phyloP scores from a whole-genome alignment of 164 flowering plant species.

The Euptelea pleiosperma region DNA sequence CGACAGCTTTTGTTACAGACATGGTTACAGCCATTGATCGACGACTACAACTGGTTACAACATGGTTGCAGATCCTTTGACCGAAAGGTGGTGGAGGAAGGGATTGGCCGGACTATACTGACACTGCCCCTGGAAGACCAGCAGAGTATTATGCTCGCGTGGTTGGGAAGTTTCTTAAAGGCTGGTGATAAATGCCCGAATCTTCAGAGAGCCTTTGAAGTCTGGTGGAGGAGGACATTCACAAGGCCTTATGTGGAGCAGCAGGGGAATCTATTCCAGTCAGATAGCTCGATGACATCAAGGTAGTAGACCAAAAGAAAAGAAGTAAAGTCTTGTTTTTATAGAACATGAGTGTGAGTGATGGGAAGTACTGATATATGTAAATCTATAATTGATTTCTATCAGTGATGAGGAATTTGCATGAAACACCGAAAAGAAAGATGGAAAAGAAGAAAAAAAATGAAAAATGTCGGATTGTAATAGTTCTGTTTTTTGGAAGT shows the following conservation, averaged over 20 bases:
- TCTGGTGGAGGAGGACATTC: slow-evolving; percentile 99
- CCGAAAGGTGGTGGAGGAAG: slow-evolving; percentile 88
- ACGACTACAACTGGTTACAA: slow-evolving; percentile 88
- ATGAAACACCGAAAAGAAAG: not conserved
- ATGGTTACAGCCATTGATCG: slow-evolving; percentile 91
- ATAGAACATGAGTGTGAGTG: not conserved
- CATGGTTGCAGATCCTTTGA: slow-evolving; percentile 86
- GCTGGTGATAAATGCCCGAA: slow-evolving; percentile 92
- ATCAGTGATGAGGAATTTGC: not conserved
- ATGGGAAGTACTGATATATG: not conserved
- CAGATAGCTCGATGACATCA: slow-evolving; percentile 18
- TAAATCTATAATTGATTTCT: not conserved
- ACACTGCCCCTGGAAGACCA: slow-evolving; percentile 94
- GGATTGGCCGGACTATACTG: slow-evolving; percentile 87
- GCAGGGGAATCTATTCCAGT: slow-evolving; percentile 19
- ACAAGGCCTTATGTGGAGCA: slow-evolving; percentile 56
- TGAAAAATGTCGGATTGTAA: slow-evolving; percentile 7
- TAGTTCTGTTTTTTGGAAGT: not conserved
- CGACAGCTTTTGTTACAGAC: slow-evolving; percentile 60
- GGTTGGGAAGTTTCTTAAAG: slow-evolving; percentile 82
- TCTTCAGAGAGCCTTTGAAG: slow-evolving; percentile 93
- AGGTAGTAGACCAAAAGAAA: not conserved
- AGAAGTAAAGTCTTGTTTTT: not conserved
- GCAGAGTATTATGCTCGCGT: slow-evolving; percentile 72
- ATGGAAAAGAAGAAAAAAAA: not conserved